Evolutionary conservation across 73 alveolate species (phyloP), one percentile per base, ranked within the genome.

Genomic region (Symbiodinium pilosum): DNA sequence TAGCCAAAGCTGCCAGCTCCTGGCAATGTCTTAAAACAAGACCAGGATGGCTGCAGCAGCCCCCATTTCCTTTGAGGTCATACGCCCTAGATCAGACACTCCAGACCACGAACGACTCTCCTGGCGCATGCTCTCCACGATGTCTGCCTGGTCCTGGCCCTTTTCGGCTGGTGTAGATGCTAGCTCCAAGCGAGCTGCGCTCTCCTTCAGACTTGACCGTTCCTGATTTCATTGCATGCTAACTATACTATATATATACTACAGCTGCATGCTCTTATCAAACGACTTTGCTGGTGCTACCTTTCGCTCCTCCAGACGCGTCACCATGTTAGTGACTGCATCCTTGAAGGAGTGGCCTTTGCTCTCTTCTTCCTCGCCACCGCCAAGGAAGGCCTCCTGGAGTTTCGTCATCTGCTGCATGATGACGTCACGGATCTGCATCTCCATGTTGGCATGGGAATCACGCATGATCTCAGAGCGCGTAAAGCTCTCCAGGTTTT

Each of bases 401-500:
- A 91, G 40, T 88, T 91, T 91, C 81, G 81, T 47, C 97, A 91
- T 91, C 88, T 91, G 97, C 97, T 91, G 75, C 56, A 91, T 69
- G 43, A 91, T 91, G 88, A 91, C 97, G 77, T 91, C 97, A 14
- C 88, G 97, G 44, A 91, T 85, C 52, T 91, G 97, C 88, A 69
- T 91, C 87, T 91, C 97, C 88, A 91, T 91, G 97, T 91, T 91
- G 87, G 97, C 52, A 9, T 87, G 88, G 18, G 97, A 91, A 39
- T 91, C 97, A 9, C 97, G 97, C 97, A 91, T 91, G 77, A 91
- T 91, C 97, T 91, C 97, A 52, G 97, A 91, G 81, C 97, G 97
- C 4, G 97, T 91, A 77, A 91, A 89, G 73, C 75, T 68, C 87
- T 89, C 87, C 41, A 89, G 96, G 40, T 87, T 68, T 51, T 89